Base-by-base conservation (phyloP, 2,329 filamentous ascomycete genomes). In the Pseudogymnoascus sp. region DNA sequence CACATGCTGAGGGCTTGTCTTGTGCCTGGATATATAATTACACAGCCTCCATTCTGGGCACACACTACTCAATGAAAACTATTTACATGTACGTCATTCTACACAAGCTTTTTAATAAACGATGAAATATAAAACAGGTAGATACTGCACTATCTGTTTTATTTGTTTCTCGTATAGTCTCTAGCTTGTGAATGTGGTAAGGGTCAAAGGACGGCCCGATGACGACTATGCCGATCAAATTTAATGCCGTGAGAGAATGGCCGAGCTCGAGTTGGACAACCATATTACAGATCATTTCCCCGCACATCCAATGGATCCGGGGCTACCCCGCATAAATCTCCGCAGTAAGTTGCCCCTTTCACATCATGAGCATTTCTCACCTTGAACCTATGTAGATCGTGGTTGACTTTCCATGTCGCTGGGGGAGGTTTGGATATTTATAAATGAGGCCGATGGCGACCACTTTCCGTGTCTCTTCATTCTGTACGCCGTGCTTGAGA, bases 241-340 rank as follows among this genome's bases (percentile, higher is more conserved):
- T 56, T 56, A 31, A 31, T 21, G 49, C 28, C 49, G 11, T 31
- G 28, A 34, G 28, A 56, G 28, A 56, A 56, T 34, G 25, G 49
- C 49, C 49, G 49, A 31, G 14, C 12, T 12, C 23, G 23, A 34
- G 28, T 56, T 34, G 9, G 28, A 56, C 28, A 23, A 8, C 23
- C 21, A 16, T 28, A 5, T 49, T 9, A 11, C n/a, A 21, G 28
- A 56, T 56, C 34, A 56, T 56, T 56, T 56, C 25, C 46, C 49
- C n/a, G 49, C 31, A 14, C 21, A 46, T 25, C 42, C 42, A 46
- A n/a, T 25, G n/a, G 21, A 49, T 49, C 21, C 21, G 43, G 21
- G 14, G 12, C 49, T 53, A 53, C 9, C 49, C 49, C 49, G 49
- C 49, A 56, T 56, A 34, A 56, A 56, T 56, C 49, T 34, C 49